Percentiles rank a stretch among this genome's conserved stretches.
Conservation (phyloP, 1,284 basidiomycete species). For the Ustanciosporium gigantosporum region DNA sequence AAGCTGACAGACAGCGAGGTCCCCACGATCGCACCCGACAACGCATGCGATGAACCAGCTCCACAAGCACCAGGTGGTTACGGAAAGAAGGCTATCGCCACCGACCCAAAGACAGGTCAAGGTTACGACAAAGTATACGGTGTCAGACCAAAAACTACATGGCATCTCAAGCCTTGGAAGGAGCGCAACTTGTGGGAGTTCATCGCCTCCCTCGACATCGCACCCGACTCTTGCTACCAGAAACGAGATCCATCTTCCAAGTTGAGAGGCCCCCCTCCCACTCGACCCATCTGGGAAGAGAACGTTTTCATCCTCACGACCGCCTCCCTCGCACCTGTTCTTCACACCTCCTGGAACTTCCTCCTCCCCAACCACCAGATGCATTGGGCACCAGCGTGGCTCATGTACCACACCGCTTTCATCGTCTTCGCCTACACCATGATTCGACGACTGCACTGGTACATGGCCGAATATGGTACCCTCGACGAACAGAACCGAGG, state of each 20-base stretch:
- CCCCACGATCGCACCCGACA: slow-evolving; percentile 48
- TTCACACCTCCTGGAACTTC: slow-evolving; percentile 45
- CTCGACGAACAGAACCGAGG: slow-evolving; percentile 57
- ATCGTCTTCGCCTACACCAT: slow-evolving; percentile 44
- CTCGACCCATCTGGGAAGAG: slow-evolving; percentile 44
- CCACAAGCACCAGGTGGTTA: slow-evolving; percentile 44
- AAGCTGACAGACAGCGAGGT: slow-evolving; percentile 33
- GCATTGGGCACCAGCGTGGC: slow-evolving; percentile 49
- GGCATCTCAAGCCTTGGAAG: slow-evolving; percentile 48
- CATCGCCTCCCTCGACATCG: slow-evolving; percentile 43
- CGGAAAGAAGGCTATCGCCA: slow-evolving; percentile 48
- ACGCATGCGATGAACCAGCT: slow-evolving; percentile 52
- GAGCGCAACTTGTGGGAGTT: slow-evolving; percentile 52
- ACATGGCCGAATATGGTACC: slow-evolving; percentile 46
- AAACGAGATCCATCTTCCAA: slow-evolving; percentile 24
- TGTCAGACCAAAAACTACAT: slow-evolving; percentile 53
- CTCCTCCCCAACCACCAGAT: slow-evolving; percentile 44
- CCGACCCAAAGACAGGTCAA: slow-evolving; percentile 36
- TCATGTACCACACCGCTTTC: slow-evolving; percentile 49
- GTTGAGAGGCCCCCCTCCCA: slow-evolving; percentile 46
- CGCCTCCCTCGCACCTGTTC: slow-evolving; percentile 31
- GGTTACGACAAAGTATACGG: slow-evolving; percentile 55
- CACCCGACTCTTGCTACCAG: slow-evolving; percentile 42
- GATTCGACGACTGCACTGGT: slow-evolving; percentile 46
- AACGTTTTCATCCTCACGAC: slow-evolving; percentile 47